Conservation (phyloP, 192 early-diverging fungal species). For the Coemansia nantahalensis region DNA sequence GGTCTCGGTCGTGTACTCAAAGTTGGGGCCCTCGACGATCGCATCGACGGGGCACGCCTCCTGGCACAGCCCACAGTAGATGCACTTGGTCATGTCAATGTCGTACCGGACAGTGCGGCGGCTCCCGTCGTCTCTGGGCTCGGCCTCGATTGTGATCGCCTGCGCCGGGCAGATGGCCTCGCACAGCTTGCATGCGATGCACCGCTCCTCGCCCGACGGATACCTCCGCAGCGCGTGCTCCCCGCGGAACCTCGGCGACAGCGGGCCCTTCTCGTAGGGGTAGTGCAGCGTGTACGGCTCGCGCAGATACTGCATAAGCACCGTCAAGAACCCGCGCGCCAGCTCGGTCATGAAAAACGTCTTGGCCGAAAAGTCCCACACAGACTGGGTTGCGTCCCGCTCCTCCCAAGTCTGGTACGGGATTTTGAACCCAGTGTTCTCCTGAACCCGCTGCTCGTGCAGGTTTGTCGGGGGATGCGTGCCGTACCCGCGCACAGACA, state of each 20-base stretch:
- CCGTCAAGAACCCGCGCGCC: slow-evolving; percentile 87
- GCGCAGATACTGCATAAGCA: slow-evolving; percentile 90
- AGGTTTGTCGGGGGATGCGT: slow-evolving; percentile 39
- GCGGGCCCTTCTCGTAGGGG: slow-evolving; percentile 91
- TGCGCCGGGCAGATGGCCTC: slow-evolving; percentile 97
- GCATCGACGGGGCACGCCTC: slow-evolving; percentile 97
- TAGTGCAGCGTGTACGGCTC: slow-evolving; percentile 96
- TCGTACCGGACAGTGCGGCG: slow-evolving; percentile 96
- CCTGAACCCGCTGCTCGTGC: slow-evolving; percentile 31
- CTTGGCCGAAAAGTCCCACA: slow-evolving; percentile 65
- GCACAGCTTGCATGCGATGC: slow-evolving; percentile 98
- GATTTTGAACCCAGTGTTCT: slow-evolving; percentile 37
- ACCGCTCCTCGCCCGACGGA: slow-evolving; percentile 95
- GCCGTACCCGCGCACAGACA: slow-evolving; percentile 16
- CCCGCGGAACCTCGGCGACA: slow-evolving; percentile 92
- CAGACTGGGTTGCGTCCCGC: slow-evolving; percentile 45
- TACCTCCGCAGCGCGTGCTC: slow-evolving; percentile 96
- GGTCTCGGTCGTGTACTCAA: slow-evolving; percentile 95
- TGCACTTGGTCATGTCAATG: slow-evolving; percentile 99
- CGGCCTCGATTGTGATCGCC: slow-evolving; percentile 98
- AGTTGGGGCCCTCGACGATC: slow-evolving; percentile 97
- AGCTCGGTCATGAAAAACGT: slow-evolving; percentile 91
- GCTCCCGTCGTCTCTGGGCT: slow-evolving; percentile 91
- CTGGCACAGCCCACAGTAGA: slow-evolving; percentile 98
- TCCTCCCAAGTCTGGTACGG: slow-evolving; percentile 47